Evolutionary conservation across 2,329 filamentous ascomycete species (phyloP).

Genomic region (Fusarium sp.): DNA sequence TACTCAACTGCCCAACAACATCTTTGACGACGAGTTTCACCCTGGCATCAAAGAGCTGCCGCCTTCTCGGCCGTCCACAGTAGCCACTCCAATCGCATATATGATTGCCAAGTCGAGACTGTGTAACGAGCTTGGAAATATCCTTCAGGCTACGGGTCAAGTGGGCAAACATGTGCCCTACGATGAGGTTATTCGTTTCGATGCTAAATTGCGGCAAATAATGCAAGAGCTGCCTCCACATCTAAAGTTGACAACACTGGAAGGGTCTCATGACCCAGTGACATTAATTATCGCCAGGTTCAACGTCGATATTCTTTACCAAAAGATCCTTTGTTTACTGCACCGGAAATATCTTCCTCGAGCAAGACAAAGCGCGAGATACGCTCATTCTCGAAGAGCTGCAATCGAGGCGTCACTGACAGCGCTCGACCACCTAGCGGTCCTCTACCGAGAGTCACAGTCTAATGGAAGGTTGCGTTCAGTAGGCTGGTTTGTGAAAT

Average conservation of each 20-base stretch:
- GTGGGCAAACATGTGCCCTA: slow-evolving; percentile 68
- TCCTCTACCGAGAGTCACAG: slow-evolving; percentile 79
- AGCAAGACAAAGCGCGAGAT: slow-evolving; percentile 82
- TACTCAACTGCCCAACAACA: slow-evolving; percentile 78
- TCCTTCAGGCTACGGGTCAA: slow-evolving; percentile 73
- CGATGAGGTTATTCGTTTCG: slow-evolving; percentile 72
- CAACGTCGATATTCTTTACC: slow-evolving; percentile 84
- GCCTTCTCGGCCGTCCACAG: slow-evolving; percentile 72
- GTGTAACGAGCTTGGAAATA: slow-evolving; percentile 75
- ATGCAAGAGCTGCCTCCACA: slow-evolving; percentile 81
- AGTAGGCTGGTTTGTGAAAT: slow-evolving; percentile 82
- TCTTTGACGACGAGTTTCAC: slow-evolving; percentile 84
- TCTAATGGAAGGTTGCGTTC: slow-evolving; percentile 77
- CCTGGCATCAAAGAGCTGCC: slow-evolving; percentile 76
- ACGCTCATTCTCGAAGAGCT: slow-evolving; percentile 83
- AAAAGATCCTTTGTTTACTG: slow-evolving; percentile 89
- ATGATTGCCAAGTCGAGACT: slow-evolving; percentile 80
- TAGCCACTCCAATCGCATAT: slow-evolving; percentile 82
- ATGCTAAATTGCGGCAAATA: slow-evolving; percentile 70
- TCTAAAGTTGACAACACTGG: slow-evolving; percentile 78
- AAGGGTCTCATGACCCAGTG: slow-evolving; percentile 82
- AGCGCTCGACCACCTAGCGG: slow-evolving; percentile 80
- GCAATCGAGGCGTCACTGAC: slow-evolving; percentile 90
- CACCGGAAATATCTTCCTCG: slow-evolving; percentile 88
- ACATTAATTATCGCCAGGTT: slow-evolving; percentile 88